Evolutionary conservation across 768 basidiomycete species (phyloP), one percentile per base, ranked within the genome.

Genomic region (Lentinus brumalis): DNA sequence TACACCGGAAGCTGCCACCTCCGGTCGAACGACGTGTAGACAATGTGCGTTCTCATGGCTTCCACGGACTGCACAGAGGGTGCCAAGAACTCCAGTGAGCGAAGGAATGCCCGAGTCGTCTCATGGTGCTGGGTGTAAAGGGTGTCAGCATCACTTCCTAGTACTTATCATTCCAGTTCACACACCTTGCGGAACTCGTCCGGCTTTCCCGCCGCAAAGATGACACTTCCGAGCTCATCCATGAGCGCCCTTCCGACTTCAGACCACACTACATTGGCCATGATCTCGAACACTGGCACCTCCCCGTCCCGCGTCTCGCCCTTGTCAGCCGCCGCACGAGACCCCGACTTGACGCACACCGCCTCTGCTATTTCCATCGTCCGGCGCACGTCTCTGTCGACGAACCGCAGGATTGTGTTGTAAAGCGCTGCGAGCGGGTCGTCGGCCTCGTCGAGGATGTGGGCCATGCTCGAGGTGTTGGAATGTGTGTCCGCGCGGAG

Each of bases 1-100:
- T 98, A 98, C 9, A 98, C 91, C 1, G 94, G 92, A 3, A 99
- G 82, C 71, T 98, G 97, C 96, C 97, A 99, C 39, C 94, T 83
- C 61, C 84, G 81, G 69, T 90, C 85, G 70, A 98, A 97, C 1
- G 86, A 74, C 26, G 69, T 64, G 71, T 88, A 96, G 4, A 86
- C 78, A 0, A 86, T 83, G 71, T 94, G 91, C 4, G 77, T 70
- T 3, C 93, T 85, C 83, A 98, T 87, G 3, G 80, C 77, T 61
- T 86, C 78, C 9, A 96, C 82, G 3, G 91, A 83, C 31, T 81
- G 79, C 15, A 81, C 74, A 2, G 93, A 92, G 0, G 95, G 92
- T 0, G 92, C 89, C 14, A 96, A 78, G 47, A 84, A 82, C 71
- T 98, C 96, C 21, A 98, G 78, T 4, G 89, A 87, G 45, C 82